Evolutionary conservation across 1,284 basidiomycete genomes (phyloP).

Genomic region (Cryptococcus amylolentus): DNA sequence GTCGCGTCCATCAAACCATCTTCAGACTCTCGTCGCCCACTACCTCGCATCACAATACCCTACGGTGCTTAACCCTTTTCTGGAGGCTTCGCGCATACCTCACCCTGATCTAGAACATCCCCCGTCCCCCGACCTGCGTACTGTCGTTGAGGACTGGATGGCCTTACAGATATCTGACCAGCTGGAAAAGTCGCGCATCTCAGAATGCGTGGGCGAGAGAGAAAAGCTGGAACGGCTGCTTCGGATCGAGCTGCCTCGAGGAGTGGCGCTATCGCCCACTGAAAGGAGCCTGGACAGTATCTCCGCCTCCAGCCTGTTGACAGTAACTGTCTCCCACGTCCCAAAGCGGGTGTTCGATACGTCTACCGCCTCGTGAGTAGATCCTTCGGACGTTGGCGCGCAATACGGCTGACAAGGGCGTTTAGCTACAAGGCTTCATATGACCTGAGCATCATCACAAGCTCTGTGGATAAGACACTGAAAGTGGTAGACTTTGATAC

Average conservation of each 20-base stretch:
- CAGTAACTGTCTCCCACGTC: conserved; percentile 24
- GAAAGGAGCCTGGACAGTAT: conserved; percentile 30
- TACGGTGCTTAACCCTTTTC: conserved; percentile 34
- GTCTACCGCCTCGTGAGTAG: conserved; percentile 33
- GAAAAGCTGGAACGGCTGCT: too few relatives aligned
- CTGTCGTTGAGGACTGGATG: conserved; percentile 33
- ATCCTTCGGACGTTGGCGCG: not conserved
- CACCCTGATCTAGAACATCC: conserved; percentile 25
- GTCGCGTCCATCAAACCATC: not conserved
- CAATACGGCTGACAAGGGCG: not conserved
- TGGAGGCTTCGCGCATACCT: conserved; percentile 25
- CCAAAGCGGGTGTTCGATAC: conserved; percentile 43
- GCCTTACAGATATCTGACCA: conserved; percentile 22
- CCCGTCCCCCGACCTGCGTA: conserved; percentile 38
- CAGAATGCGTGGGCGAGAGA: too few relatives aligned
- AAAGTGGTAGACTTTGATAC: conserved; percentile 69
- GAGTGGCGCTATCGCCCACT: conserved; percentile 18
- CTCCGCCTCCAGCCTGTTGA: conserved; percentile 39
- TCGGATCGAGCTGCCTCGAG: conserved; percentile 13
- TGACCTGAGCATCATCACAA: conserved; percentile 60
- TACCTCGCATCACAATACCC: conserved; percentile 43
- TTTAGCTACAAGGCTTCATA: conserved; percentile 27
- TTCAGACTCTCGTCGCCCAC: conserved; percentile 39
- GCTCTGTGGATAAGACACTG: conserved; percentile 78
- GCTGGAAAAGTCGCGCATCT: conserved; percentile 12